phyloP scores from a whole-genome alignment of 2,329 filamentous ascomycete species.

The Paecilomyces dactylethromorphus region DNA sequence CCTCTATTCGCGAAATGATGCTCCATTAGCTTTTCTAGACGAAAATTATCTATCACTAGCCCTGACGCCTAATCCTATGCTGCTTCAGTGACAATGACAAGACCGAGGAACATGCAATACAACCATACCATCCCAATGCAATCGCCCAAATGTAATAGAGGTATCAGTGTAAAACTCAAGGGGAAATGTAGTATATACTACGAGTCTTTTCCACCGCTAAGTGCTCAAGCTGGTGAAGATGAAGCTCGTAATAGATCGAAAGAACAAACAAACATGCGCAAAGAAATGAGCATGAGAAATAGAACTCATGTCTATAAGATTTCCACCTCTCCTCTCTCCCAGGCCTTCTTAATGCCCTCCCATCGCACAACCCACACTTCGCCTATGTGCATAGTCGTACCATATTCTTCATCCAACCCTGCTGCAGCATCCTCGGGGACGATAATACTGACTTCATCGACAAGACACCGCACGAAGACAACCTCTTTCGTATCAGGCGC shows the following conservation, averaged over 20 bases:
- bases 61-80: neutral
- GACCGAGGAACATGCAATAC: neutral
- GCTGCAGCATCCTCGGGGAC: constrained; percentile 23
- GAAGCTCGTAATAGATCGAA: neutral
- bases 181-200: neutral
- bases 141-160: neutral
- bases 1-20: neutral
- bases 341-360: constrained; percentile 61
- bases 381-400: constrained; percentile 44
- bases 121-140: neutral
- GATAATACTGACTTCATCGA: constrained; percentile 40
- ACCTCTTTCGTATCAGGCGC: constrained; percentile 73
- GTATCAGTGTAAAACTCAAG: neutral
- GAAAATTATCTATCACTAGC: neutral
- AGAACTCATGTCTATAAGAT: constrained; percentile 24
- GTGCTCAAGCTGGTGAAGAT: neutral
- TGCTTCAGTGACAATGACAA: neutral
- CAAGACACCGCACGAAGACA: constrained; percentile 67
- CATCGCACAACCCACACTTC: constrained; percentile 65
- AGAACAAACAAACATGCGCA: too few species aligned
- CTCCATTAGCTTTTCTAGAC: neutral
- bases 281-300: neutral
- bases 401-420: constrained; percentile 20
- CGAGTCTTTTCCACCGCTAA: neutral
- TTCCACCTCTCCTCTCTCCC: constrained; percentile 38